phyloP scores from a whole-genome alignment of 345 rosid species.

The Pugionium cornutum region DNA sequence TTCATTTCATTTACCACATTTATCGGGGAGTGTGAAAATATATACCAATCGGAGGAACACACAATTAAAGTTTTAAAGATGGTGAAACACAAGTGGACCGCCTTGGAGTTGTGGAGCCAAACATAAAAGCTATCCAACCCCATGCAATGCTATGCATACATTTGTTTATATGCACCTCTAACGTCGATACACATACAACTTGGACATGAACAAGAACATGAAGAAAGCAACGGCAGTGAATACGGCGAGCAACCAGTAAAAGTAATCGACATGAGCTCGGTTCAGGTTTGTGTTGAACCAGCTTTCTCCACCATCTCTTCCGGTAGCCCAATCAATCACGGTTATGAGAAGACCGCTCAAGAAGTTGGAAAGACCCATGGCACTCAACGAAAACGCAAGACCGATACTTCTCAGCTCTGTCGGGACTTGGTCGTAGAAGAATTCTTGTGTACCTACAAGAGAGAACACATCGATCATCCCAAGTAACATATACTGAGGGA shows the following conservation, averaged over 20 bases:
- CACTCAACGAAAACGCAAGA: conserved; percentile 14
- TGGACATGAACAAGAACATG: conserved; percentile 1
- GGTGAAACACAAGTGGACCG: no score
- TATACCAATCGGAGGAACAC: no score
- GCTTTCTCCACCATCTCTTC: conserved; percentile 12
- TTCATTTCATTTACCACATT: no score
- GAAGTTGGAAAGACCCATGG: conserved; percentile 20
- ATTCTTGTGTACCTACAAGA: conserved; percentile 11
- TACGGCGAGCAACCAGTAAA: conserved; percentile 17
- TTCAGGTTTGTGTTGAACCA: conserved; percentile 13
- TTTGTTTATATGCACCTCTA: no score
- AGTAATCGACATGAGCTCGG: conserved; percentile 17
- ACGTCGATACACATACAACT: conserved; percentile 6
- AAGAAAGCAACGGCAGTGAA: conserved; percentile 1
- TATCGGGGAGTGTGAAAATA: no score
- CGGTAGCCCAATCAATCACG: not conserved
- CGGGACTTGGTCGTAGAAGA: conserved; percentile 21
- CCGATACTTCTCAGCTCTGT: conserved; percentile 16
- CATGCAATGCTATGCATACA: no score
- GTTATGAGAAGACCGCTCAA: conserved; percentile 15
- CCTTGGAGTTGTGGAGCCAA: no score
- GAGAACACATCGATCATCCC: conserved; percentile 15
- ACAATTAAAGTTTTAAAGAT: no score
- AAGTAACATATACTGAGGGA: conserved; percentile 12
- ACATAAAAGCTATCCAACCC: no score